Evolutionary conservation across 2,329 filamentous ascomycete species (phyloP).

Genomic region (Erysiphe neolycopersici): DNA sequence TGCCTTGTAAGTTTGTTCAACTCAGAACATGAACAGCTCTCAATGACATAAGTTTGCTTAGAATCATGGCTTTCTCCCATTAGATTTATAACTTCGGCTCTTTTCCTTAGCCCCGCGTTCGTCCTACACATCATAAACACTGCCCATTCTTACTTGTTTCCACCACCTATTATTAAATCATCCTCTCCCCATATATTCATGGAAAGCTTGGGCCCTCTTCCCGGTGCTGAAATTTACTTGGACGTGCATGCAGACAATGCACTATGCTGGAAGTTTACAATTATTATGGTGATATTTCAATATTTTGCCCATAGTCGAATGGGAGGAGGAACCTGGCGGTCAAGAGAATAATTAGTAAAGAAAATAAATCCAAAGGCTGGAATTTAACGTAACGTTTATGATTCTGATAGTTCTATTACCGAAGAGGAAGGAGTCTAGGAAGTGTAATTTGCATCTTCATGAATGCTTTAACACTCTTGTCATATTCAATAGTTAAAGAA

Average conservation of each 20-base stretch:
- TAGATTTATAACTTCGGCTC: background rate
- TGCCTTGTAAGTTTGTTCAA: no score
- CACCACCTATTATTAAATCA: slow-evolving; percentile 10
- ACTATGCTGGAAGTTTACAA: slow-evolving; percentile 16
- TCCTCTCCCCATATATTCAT: slow-evolving; percentile 10
- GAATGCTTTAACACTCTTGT: no score
- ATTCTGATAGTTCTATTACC: no score
- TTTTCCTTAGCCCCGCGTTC: slow-evolving; percentile 17
- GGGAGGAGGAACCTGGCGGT: background rate
- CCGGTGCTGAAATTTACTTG: slow-evolving; percentile 12
- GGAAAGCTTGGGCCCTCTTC: slow-evolving; percentile 10
- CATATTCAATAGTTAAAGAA: no score
- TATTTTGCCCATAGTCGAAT: background rate
- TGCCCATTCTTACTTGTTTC: slow-evolving; percentile 13
- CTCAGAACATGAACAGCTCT: no score
- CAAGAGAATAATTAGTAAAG: background rate
- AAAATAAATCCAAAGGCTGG: background rate
- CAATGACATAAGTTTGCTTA: background rate
- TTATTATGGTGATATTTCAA: slow-evolving; percentile 16
- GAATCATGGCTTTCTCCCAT: background rate
- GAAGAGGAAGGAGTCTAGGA: no score
- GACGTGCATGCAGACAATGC: slow-evolving; percentile 15
- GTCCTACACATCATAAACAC: slow-evolving; percentile 17
- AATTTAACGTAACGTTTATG: no score
- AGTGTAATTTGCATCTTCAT: no score